phyloP scores from a whole-genome alignment of 208 protist genomes.

The Phytomonas serpens region DNA sequence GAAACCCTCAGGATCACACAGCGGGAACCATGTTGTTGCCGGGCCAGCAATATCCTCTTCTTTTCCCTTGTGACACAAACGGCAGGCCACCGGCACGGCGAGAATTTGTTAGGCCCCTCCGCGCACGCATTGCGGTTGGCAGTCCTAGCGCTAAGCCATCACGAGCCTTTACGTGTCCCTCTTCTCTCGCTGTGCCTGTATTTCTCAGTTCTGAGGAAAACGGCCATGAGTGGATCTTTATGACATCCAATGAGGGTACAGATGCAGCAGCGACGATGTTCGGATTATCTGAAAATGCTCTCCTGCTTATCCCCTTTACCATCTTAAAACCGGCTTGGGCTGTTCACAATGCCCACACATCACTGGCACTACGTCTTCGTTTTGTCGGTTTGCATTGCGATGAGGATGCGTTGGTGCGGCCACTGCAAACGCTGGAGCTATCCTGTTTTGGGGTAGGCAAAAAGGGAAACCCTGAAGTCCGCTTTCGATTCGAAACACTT shows the following conservation, averaged over 20 bases:
- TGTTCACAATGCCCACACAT: background rate
- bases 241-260: constrained; percentile 1
- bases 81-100: background rate
- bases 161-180: constrained; percentile 18
- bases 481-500: background rate
- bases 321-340: background rate
- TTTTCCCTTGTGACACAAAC: background rate
- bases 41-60: background rate
- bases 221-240: constrained; percentile 18
- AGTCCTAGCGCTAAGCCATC: constrained; percentile 14
- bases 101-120: background rate
- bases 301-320: background rate
- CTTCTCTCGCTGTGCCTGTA: constrained; percentile 13
- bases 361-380: background rate
- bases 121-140: background rate
- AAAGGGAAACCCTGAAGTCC: background rate
- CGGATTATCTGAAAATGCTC: background rate
- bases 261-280: background rate
- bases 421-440: background rate
- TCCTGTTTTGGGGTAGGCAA: background rate
- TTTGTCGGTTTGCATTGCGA: background rate
- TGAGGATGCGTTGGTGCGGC: background rate
- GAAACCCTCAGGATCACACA: background rate
- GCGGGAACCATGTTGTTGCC: background rate
- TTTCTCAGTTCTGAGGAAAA: constrained; percentile 23